A percentile compares a stretch with the other conserved stretches of the same genome.
Evolutionary conservation across 192 early-diverging fungal species (phyloP).

Genomic region (Helicostylum pulchrum): DNA sequence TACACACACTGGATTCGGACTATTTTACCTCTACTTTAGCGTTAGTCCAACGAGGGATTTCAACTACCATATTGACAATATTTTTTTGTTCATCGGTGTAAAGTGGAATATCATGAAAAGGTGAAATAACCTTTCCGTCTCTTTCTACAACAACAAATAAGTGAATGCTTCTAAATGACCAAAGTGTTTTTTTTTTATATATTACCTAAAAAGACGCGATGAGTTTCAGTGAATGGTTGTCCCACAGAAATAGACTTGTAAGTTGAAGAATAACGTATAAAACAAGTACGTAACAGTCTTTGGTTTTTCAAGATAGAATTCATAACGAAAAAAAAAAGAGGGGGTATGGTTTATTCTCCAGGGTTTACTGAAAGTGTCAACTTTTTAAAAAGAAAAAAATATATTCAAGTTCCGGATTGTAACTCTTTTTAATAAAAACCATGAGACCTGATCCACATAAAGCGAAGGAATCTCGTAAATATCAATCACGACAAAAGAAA

Average conservation of each 20-base stretch:
- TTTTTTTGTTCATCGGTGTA: conserved; percentile 86
- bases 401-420: too few species aligned
- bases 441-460: conserved; percentile 39
- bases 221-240: conserved; percentile 10
- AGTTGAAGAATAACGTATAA: conserved; percentile 2
- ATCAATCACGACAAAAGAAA: conserved; percentile 27
- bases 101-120: conserved; percentile 99
- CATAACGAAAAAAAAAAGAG: too few species aligned
- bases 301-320: too few species aligned
- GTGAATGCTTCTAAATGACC: background rate
- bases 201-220: conserved; percentile 26
- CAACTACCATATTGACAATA: conserved; percentile 97
- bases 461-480: conserved; percentile 30
- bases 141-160: conserved; percentile 48
- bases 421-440: too few species aligned
- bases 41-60: conserved; percentile 99
- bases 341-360: too few species aligned
- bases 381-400: too few species aligned
- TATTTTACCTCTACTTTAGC: conserved; percentile 84
- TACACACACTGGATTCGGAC: too few species aligned
- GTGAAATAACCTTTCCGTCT: conserved; percentile 80
- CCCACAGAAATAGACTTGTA: conserved; percentile 1
- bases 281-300: too few species aligned
- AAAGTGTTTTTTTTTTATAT: background rate
- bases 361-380: too few species aligned